These are phyloP conservation scores for Hypoxylon sp. DNA, from an alignment of 2,329 filamentous ascomycete species.

Conservation along the genomic window DNA sequence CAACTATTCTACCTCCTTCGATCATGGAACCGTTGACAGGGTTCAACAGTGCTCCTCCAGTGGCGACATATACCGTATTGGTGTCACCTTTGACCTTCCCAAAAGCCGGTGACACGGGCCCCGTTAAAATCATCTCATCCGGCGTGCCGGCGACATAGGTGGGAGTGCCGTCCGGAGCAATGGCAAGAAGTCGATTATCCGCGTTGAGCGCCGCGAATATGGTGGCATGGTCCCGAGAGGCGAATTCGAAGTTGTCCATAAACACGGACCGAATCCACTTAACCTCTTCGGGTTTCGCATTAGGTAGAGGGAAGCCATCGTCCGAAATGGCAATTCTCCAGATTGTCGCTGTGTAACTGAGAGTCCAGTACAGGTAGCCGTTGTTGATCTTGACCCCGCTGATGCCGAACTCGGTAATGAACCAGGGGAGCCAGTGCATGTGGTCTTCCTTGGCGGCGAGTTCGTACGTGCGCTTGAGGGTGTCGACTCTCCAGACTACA, in stretches of 20 bases:
- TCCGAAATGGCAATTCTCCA: constrained; percentile 12
- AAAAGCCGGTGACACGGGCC: neutral
- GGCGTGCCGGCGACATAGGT: constrained; percentile 1
- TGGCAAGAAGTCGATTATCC: constrained; percentile 7
- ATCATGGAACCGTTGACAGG: constrained; percentile 10
- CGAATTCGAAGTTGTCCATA: constrained; percentile 12
- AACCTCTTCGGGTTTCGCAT: constrained; percentile 8
- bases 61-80: constrained; percentile 7
- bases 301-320: constrained; percentile 7
- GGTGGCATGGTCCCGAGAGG: constrained; percentile 6
- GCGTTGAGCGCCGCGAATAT: constrained; percentile 12
- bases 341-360: constrained; percentile 13
- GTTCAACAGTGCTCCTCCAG: neutral
- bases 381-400: constrained; percentile 11
- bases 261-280: constrained; percentile 16
- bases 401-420: constrained; percentile 15
- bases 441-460: constrained; percentile 10
- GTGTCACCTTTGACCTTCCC: constrained; percentile 2
- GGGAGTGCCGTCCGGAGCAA: constrained; percentile 1
- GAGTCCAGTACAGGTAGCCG: constrained; percentile 12
- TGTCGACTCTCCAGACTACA: constrained; percentile 9
- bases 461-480: constrained; percentile 3
- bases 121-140: constrained; percentile 1
- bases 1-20: constrained; percentile 14
- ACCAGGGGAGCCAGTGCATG: constrained; percentile 14